Percentiles rank a stretch among this genome's conserved stretches.
phyloP scores from a whole-genome alignment of 164 flowering plant species.

The Umbilicus rupestris region DNA sequence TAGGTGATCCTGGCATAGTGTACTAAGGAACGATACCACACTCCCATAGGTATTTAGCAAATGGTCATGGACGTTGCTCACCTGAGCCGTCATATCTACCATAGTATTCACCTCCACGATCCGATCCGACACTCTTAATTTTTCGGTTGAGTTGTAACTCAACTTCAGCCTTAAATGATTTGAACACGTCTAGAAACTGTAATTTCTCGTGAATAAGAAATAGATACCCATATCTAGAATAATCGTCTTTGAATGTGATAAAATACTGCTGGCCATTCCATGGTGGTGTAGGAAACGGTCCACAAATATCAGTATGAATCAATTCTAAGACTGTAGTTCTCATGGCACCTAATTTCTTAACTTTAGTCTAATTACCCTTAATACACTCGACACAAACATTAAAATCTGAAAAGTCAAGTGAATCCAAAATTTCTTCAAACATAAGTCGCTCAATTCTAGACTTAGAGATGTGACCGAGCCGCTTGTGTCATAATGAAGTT shows the following conservation, averaged over 20 bases:
- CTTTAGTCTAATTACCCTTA: not conserved
- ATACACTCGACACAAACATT: not conserved
- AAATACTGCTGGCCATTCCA: slow-evolving; percentile 2
- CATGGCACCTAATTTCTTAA: not conserved
- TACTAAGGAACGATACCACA: not conserved
- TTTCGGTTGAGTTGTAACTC: not conserved
- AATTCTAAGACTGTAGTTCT: slow-evolving; percentile 2
- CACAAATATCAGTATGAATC: slow-evolving; percentile 6
- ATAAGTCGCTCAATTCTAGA: not conserved
- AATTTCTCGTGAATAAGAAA: too few species aligned
- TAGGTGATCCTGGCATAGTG: not conserved
- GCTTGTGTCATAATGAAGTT: not conserved
- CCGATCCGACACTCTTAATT: not conserved
- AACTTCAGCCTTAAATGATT: not conserved
- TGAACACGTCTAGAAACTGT: not conserved
- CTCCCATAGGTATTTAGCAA: not conserved
- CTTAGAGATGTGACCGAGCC: not conserved
- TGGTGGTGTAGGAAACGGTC: not conserved
- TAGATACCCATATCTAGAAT: not conserved
- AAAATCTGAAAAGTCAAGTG: not conserved
- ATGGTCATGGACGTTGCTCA: not conserved
- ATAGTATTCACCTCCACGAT: slow-evolving; percentile 6
- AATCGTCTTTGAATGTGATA: not conserved
- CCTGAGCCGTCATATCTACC: not conserved
- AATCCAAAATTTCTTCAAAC: not conserved